Conservation (phyloP, 2,329 filamentous ascomycete genomes). For the Ophiostoma quercus region DNA sequence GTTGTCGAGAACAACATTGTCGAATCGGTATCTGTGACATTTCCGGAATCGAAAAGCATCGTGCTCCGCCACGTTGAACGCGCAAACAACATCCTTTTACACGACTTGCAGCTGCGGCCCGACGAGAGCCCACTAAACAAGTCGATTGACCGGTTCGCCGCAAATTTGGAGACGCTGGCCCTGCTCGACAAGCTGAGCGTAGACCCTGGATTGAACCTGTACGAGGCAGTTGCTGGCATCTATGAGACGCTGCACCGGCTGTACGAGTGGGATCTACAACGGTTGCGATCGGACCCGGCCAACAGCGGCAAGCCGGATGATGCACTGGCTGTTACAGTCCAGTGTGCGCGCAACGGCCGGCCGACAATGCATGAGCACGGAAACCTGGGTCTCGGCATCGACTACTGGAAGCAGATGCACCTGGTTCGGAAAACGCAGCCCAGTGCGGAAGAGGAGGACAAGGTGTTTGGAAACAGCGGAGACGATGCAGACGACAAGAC, state of each 20-base stretch:
- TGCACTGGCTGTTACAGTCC: constrained; percentile 51
- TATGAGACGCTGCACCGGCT: constrained; percentile 64
- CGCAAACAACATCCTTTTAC: constrained; percentile 60
- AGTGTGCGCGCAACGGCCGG: constrained; percentile 65
- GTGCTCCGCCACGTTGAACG: constrained; percentile 56
- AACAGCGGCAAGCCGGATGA: constrained; percentile 41
- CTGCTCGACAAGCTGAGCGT: constrained; percentile 67
- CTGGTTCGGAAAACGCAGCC: constrained; percentile 37
- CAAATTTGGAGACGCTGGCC: constrained; percentile 65
- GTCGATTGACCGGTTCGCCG: constrained; percentile 63
- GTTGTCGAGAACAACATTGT: constrained; percentile 58
- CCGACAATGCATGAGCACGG: constrained; percentile 65
- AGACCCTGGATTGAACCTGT: constrained; percentile 64
- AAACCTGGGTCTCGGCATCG: constrained; percentile 63
- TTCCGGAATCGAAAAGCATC: constrained; percentile 54
- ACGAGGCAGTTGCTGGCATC: constrained; percentile 69
- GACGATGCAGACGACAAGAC: constrained; percentile 39
- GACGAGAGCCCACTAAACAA: constrained; percentile 63
- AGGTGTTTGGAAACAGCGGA: background rate
- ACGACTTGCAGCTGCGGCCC: constrained; percentile 56
- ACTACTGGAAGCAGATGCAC: constrained; percentile 69
- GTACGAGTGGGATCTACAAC: constrained; percentile 64
- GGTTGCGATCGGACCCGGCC: constrained; percentile 46
- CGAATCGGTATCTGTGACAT: constrained; percentile 56
- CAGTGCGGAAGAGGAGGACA: background rate